A percentile compares a stretch with the other conserved stretches of the same genome.
Evolutionary conservation across 2,329 filamentous ascomycete genomes (phyloP).

Genomic region (Cordyceps sp.): DNA sequence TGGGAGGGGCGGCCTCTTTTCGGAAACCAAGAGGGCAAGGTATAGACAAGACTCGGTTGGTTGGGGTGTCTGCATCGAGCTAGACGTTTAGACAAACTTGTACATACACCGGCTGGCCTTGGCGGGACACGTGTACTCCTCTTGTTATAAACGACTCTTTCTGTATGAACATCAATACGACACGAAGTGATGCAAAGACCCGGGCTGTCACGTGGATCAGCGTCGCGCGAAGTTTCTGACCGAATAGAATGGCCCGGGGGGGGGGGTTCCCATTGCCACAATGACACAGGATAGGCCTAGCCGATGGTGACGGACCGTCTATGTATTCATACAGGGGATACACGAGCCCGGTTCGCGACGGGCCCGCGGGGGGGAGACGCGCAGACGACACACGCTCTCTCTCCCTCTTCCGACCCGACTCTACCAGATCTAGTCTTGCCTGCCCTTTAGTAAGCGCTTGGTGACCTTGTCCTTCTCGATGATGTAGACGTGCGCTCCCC

Average conservation of each 20-base stretch:
- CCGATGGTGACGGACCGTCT: not conserved
- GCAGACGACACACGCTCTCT: no score
- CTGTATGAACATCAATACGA: not conserved
- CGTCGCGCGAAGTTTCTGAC: no score
- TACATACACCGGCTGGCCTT: slow-evolving; percentile 8
- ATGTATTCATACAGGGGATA: not conserved
- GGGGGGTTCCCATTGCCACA: no score
- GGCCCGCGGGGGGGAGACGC: no score
- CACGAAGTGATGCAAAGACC: not conserved
- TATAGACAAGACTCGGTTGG: slow-evolving; percentile 4
- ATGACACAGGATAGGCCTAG: no score
- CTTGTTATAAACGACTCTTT: not conserved
- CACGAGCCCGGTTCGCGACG: no score
- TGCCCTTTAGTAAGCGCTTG: slow-evolving; percentile 93
- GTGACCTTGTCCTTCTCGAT: slow-evolving; percentile 99
- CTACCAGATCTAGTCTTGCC: slow-evolving; percentile 74
- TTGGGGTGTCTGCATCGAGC: slow-evolving; percentile 5
- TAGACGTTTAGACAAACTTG: slow-evolving; percentile 14
- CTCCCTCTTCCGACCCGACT: no score
- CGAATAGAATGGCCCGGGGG: no score
- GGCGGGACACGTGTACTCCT: not conserved
- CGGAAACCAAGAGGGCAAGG: slow-evolving; percentile 5
- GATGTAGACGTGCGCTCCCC: slow-evolving; percentile 98
- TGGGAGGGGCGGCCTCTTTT: no score
- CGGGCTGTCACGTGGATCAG: no score